Base-by-base conservation (phyloP, 352 stramenopile genomes). In the Phytopythium delawarense region DNA sequence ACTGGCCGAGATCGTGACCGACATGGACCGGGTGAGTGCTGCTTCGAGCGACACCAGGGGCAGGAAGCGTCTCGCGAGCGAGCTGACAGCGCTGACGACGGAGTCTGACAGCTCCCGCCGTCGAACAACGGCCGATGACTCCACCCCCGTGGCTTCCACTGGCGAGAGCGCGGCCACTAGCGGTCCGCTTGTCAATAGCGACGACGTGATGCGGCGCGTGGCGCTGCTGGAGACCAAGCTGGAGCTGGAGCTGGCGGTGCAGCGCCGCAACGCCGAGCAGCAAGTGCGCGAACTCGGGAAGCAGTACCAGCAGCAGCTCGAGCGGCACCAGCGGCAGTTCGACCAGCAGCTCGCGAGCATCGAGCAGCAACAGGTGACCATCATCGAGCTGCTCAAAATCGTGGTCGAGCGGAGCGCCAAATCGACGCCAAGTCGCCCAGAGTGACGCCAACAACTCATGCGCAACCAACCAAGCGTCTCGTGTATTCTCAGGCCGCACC, bases 341-440 rank as follows among this genome's bases (percentile, higher is more conserved):
- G 63, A 70, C 18, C 71, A 76, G 49, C 40, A 74, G 3, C 34
- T 76, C 21, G 57, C 60, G 16, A 76, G 67, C 30, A 74, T 79
- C 40, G 56, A 79, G 52, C 71, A 76, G 25, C 71, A 79, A 20
- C 71, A 79, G 52, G 57, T 63, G 18, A 79, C 69, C 68, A 76
- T 79, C 60, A 52, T 79, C 16, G 68, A 79, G 15, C 44, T 79
- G 12, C 72, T 79, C 34, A 76, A 76, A 42, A 64, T 66, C 7
- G 34, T 62, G 15, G n/a, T 58, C 34, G 52, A 45, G 32, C 32
- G 50, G 9, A 58, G 30, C 30, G 28, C 15, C 49, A 56, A 20
- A 6, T 23, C 32, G 32, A 21, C 13, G 16, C 28, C 11, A 20
- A 25, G 21, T 15, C 30, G 52, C 8, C 20, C 52, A 11, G 32